phyloP scores from a whole-genome alignment of 1,284 basidiomycete genomes.

The Ustilago curta region DNA sequence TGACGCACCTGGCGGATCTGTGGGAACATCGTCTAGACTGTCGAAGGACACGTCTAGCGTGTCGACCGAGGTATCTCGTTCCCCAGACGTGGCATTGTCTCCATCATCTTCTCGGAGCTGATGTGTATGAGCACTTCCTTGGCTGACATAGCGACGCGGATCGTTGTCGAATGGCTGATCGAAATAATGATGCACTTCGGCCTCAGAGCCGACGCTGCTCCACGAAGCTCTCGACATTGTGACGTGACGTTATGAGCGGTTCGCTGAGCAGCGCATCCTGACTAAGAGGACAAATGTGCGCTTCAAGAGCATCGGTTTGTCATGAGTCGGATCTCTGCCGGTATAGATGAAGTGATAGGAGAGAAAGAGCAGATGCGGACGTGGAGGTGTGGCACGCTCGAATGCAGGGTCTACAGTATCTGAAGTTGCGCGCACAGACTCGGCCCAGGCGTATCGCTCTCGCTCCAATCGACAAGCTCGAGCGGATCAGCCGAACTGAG shows the following conservation, averaged over 20 bases:
- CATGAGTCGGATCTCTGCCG: background rate
- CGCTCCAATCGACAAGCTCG: constrained; percentile 5
- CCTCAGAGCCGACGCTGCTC: constrained; percentile 34
- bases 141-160: background rate
- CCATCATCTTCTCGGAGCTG: background rate
- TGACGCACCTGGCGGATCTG: constrained; percentile 1
- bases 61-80: background rate
- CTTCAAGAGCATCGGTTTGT: too few species aligned
- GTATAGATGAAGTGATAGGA: background rate
- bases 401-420: constrained; percentile 3
- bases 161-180: constrained; percentile 28
- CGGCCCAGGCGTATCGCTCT: constrained; percentile 7
- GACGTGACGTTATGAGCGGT: background rate
- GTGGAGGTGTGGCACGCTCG: constrained; percentile 7
- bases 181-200: constrained; percentile 32
- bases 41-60: constrained; percentile 8
- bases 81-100: background rate
- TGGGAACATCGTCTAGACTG: constrained; percentile 10
- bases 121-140: background rate
- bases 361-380: background rate
- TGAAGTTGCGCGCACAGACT: background rate
- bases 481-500: constrained; percentile 8
- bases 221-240: constrained; percentile 33
- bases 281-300: background rate
- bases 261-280: background rate